A percentile compares a stretch with the other conserved stretches of the same genome.
These are phyloP conservation scores for Byssothecium circinans DNA, from an alignment of 2,329 filamentous ascomycete genomes.

Conservation along the genomic window DNA sequence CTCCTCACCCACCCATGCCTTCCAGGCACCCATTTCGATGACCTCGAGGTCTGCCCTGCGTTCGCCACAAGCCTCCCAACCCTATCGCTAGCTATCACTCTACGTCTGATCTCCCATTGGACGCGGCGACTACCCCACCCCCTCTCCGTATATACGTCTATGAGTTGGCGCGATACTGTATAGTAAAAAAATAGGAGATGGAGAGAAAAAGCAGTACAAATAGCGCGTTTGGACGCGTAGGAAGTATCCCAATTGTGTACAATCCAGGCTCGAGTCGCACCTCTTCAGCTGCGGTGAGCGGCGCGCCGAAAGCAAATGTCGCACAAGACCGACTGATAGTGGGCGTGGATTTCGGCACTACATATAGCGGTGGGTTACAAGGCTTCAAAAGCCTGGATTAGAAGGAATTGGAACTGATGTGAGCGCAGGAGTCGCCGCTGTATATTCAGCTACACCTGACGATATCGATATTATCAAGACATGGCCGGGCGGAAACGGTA, in stretches of 20 bases:
- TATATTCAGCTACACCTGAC: conserved; percentile 75
- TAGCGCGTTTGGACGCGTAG: conserved; percentile 26
- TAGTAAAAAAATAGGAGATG: conserved; percentile 1
- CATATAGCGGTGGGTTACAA: conserved; percentile 64
- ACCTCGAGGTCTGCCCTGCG: conserved; percentile 20
- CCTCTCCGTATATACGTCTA: neutral
- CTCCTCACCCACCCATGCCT: conserved; percentile 25
- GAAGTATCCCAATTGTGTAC: conserved; percentile 38
- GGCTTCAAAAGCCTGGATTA: neutral
- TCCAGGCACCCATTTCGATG: conserved; percentile 34
- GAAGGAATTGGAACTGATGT: conserved; percentile 14
- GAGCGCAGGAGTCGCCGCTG: conserved; percentile 63
- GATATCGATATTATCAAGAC: conserved; percentile 80
- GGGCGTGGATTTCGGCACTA: conserved; percentile 83
- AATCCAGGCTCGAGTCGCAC: conserved; percentile 31
- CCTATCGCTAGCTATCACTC: neutral
- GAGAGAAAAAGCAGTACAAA: conserved; percentile 22
- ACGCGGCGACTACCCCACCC: neutral
- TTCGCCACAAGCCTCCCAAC: neutral
- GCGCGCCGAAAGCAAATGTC: conserved; percentile 14
- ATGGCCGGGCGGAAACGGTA: conserved; percentile 78
- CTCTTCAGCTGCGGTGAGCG: conserved; percentile 15
- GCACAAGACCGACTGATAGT: conserved; percentile 68
- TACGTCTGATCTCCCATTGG: conserved; percentile 4
- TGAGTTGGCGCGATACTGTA: neutral